phyloP scores from a whole-genome alignment of 768 basidiomycete genomes.

The Brasilioporus rufonigricans region DNA sequence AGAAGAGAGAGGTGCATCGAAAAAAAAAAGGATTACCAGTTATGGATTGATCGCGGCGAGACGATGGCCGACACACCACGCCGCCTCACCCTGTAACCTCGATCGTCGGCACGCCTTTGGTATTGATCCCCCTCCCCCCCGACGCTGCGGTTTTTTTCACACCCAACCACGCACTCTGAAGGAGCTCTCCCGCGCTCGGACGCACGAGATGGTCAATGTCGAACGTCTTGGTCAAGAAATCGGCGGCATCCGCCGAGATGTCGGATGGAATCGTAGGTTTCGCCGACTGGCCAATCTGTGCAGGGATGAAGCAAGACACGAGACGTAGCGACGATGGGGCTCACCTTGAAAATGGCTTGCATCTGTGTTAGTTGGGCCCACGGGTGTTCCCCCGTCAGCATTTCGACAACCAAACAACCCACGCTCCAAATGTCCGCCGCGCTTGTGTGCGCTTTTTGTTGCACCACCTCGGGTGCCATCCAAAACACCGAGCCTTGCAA shows the following conservation, averaged over 20 bases:
- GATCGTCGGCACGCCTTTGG: slow-evolving; percentile 27
- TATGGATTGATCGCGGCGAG: too few relatives aligned
- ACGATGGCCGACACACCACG: too few relatives aligned
- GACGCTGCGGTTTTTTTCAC: slow-evolving; percentile 32
- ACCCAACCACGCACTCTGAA: slow-evolving; percentile 71
- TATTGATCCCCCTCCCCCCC: slow-evolving; percentile 16
- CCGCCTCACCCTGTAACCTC: slow-evolving; percentile 19
- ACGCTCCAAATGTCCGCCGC: slow-evolving; percentile 98
- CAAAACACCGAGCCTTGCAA: slow-evolving; percentile 98
- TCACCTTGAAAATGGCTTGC: slow-evolving; percentile 98
- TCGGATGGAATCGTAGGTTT: slow-evolving; percentile 88
- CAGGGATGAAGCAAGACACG: neutral
- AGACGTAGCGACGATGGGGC: neutral
- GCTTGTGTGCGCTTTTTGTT: slow-evolving; percentile 86
- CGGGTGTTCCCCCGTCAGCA: slow-evolving; percentile 94
- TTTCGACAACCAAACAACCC: slow-evolving; percentile 92
- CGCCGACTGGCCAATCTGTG: slow-evolving; percentile 81
- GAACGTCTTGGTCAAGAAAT: slow-evolving; percentile 85
- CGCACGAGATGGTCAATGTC: slow-evolving; percentile 79
- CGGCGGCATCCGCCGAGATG: slow-evolving; percentile 84
- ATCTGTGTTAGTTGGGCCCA: slow-evolving; percentile 97
- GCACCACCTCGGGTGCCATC: slow-evolving; percentile 99
- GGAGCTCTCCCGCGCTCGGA: slow-evolving; percentile 73
- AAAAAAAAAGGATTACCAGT: neutral
- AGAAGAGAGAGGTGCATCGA: too few relatives aligned